Conservation (phyloP, 1,284 basidiomycete genomes). For the Volvariella volvacea region DNA sequence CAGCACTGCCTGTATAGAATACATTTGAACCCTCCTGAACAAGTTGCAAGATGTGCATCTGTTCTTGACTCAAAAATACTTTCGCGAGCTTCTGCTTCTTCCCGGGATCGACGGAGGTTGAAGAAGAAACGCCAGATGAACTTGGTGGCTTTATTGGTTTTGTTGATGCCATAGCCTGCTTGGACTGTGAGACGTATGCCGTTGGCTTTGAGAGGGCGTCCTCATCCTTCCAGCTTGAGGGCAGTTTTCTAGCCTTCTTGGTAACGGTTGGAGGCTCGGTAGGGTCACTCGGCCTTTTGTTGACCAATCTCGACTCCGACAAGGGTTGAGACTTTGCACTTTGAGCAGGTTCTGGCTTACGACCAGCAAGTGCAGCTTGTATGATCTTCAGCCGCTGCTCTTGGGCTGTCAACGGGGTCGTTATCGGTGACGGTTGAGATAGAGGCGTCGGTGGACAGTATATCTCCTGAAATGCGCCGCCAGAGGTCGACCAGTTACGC, state of each 20-base stretch:
- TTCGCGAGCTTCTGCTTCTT: slow-evolving; percentile 20
- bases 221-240: slow-evolving; percentile 36
- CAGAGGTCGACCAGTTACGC: slow-evolving; percentile 36
- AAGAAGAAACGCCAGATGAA: slow-evolving; percentile 9
- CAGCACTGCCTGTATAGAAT: slow-evolving; percentile 98
- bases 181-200: no score
- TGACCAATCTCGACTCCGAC: slow-evolving; percentile 23
- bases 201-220: slow-evolving; percentile 15
- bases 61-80: slow-evolving; percentile 74
- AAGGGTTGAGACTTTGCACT: slow-evolving; percentile 14
- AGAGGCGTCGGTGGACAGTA: slow-evolving; percentile 30
- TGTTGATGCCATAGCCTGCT: slow-evolving; percentile 10
- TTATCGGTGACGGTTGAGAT: slow-evolving; percentile 11
- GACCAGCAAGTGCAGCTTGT: slow-evolving; percentile 37
- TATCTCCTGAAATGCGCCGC: slow-evolving; percentile 23
- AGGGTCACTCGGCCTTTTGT: slow-evolving; percentile 41
- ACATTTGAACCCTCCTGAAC: slow-evolving; percentile 69
- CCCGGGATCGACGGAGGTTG: slow-evolving; percentile 4
- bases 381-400: slow-evolving; percentile 48
- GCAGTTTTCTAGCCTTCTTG: slow-evolving; percentile 53
- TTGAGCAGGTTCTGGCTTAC: slow-evolving; percentile 10
- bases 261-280: slow-evolving; percentile 23
- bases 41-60: slow-evolving; percentile 74
- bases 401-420: slow-evolving; percentile 21
- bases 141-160: slow-evolving; percentile 10